Evolutionary conservation across 345 rosid genomes (phyloP).

Genomic region (Lenwebbia sp.): DNA sequence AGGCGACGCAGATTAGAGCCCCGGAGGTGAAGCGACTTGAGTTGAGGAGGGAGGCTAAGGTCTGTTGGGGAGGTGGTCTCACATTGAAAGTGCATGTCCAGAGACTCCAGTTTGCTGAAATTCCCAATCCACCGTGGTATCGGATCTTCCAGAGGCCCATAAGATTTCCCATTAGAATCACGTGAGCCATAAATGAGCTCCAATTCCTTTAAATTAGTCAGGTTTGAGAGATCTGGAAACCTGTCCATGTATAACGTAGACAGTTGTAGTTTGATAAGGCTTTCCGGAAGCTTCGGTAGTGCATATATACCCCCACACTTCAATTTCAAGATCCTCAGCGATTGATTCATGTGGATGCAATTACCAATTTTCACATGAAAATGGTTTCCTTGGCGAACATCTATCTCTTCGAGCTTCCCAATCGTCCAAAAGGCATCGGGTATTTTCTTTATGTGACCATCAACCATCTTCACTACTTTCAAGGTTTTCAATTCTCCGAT

Average conservation of each 20-base stretch:
- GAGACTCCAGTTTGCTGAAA: too few species aligned
- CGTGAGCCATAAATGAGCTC: neutral
- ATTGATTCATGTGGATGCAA: too few species aligned
- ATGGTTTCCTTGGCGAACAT: too few species aligned
- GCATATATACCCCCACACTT: accelerated
- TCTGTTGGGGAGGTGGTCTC: too few species aligned
- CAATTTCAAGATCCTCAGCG: neutral
- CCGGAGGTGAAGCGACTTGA: too few species aligned
- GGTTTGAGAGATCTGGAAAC: neutral
- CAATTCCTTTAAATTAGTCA: neutral
- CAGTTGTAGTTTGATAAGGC: neutral
- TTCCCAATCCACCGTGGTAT: too few species aligned
- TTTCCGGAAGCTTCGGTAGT: neutral
- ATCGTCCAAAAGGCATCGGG: neutral
- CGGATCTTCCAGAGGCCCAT: too few species aligned
- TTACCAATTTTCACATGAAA: neutral
- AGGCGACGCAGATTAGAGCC: too few species aligned
- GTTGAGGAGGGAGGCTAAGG: neutral
- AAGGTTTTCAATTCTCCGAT: neutral
- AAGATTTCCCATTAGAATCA: too few species aligned
- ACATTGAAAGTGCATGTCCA: too few species aligned
- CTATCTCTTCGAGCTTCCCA: neutral
- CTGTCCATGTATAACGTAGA: neutral
- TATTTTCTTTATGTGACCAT: neutral
- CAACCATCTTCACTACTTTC: neutral